Conservation (phyloP, 768 basidiomycete genomes). For the Amanita muscaria region DNA sequence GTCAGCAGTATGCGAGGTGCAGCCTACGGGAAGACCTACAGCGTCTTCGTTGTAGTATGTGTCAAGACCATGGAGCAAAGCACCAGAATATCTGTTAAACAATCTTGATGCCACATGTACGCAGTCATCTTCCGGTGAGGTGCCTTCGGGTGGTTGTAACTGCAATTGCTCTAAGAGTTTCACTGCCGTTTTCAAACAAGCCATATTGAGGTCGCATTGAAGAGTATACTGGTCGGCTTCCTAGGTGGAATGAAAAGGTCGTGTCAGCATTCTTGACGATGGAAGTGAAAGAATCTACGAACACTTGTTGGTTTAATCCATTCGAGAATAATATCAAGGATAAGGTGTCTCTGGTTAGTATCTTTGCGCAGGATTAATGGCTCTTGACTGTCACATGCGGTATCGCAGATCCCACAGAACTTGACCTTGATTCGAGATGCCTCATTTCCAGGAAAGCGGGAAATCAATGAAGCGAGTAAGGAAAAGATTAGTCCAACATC, state of each 20-base stretch:
- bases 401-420: slow-evolving; percentile 67
- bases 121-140: slow-evolving; percentile 51
- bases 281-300: slow-evolving; percentile 15
- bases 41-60: slow-evolving; percentile 36
- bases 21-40: slow-evolving; percentile 15
- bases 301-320: slow-evolving; percentile 61
- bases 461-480: slow-evolving; percentile 55
- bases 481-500: slow-evolving; percentile 56
- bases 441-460: slow-evolving; percentile 44
- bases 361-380: slow-evolving; percentile 60
- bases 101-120: slow-evolving; percentile 65
- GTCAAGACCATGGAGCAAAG: slow-evolving; percentile 55
- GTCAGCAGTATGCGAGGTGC: not conserved
- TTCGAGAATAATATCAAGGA: slow-evolving; percentile 69
- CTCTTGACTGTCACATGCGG: slow-evolving; percentile 54
- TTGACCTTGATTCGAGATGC: slow-evolving; percentile 63
- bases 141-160: slow-evolving; percentile 45
- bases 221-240: slow-evolving; percentile 25
- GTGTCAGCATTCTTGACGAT: slow-evolving; percentile 1
- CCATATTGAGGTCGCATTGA: slow-evolving; percentile 64
- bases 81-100: slow-evolving; percentile 69
- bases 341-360: slow-evolving; percentile 52
- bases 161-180: slow-evolving; percentile 69
- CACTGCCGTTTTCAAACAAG: slow-evolving; percentile 65
- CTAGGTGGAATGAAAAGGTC: slow-evolving; percentile 19